phyloP scores from a whole-genome alignment of 2,329 filamentous ascomycete genomes.

The Penicillium oxalicum region DNA sequence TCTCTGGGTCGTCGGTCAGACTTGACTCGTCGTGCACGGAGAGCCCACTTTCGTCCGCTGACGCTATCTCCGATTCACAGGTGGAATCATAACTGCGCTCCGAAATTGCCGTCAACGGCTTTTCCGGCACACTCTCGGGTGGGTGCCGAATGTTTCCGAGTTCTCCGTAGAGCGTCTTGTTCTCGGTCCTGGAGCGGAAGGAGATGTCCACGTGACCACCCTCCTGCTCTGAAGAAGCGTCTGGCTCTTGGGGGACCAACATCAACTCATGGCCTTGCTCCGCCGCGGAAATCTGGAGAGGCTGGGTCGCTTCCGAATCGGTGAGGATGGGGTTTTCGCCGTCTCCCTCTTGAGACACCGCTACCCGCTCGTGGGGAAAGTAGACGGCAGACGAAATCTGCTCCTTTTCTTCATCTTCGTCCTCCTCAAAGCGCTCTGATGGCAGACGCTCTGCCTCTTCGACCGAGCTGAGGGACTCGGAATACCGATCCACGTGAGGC shows the following conservation, averaged over 20 bases:
- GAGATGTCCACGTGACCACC: slow-evolving; percentile 56
- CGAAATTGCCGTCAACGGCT: slow-evolving; percentile 31
- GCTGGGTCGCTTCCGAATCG: slow-evolving; percentile 17
- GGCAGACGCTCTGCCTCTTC: slow-evolving; percentile 19
- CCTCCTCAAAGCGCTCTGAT: slow-evolving; percentile 43
- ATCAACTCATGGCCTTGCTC: slow-evolving; percentile 24
- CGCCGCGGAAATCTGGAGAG: slow-evolving; percentile 21
- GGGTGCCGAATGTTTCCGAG: slow-evolving; percentile 39
- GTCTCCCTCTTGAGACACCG: slow-evolving; percentile 27
- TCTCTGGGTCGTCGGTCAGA: slow-evolving; percentile 49
- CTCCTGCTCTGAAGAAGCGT: slow-evolving; percentile 23
- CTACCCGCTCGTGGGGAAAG: slow-evolving; percentile 55
- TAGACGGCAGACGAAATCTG: slow-evolving; percentile 61
- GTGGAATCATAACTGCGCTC: slow-evolving; percentile 36
- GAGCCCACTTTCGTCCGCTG: slow-evolving; percentile 38
- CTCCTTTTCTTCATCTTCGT: slow-evolving; percentile 57
- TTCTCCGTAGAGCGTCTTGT: slow-evolving; percentile 56
- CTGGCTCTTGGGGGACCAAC: slow-evolving; percentile 25
- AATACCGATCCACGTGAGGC: slow-evolving; percentile 12
- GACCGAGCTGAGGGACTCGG: slow-evolving; percentile 20
- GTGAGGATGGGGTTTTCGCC: slow-evolving; percentile 17
- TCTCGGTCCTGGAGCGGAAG: slow-evolving; percentile 55
- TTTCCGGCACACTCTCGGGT: slow-evolving; percentile 34
- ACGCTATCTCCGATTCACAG: slow-evolving; percentile 42
- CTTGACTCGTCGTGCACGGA: slow-evolving; percentile 48